phyloP scores from a whole-genome alignment of 306 rosid genomes.

The Fragaria vesca region DNA sequence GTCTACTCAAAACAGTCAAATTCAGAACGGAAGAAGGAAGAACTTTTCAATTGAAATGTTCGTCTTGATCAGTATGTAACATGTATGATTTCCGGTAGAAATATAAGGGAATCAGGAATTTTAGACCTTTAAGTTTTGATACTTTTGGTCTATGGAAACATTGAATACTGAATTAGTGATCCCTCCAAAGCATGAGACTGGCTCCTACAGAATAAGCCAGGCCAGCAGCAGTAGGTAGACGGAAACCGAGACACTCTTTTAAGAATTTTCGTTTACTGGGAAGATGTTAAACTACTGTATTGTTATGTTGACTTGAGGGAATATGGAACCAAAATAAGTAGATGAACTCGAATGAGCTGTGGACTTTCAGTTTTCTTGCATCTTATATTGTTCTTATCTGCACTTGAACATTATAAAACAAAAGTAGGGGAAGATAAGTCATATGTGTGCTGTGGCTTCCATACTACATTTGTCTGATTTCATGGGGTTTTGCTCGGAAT shows the following conservation, averaged over 20 bases:
- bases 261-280: not conserved
- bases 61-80: too few relatives aligned
- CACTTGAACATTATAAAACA: not conserved
- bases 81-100: too few relatives aligned
- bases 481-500: not conserved
- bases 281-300: not conserved
- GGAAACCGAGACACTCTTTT: not conserved
- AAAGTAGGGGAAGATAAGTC: not conserved
- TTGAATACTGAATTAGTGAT: not conserved
- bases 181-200: not conserved
- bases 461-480: not conserved
- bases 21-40: not conserved
- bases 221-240: not conserved
- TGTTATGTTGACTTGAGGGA: not conserved
- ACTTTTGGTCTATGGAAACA: too few relatives aligned
- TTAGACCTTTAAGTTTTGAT: not conserved
- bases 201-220: not conserved
- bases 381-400: not conserved
- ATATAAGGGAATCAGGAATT: not conserved
- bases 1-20: too few relatives aligned
- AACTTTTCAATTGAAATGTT: too few relatives aligned
- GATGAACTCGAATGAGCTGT: constrained; percentile 1
- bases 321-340: not conserved
- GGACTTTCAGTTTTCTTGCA: not conserved
- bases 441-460: not conserved